Evolutionary conservation across 768 basidiomycete species (phyloP).

Genomic region (Tephrocybe sp.): DNA sequence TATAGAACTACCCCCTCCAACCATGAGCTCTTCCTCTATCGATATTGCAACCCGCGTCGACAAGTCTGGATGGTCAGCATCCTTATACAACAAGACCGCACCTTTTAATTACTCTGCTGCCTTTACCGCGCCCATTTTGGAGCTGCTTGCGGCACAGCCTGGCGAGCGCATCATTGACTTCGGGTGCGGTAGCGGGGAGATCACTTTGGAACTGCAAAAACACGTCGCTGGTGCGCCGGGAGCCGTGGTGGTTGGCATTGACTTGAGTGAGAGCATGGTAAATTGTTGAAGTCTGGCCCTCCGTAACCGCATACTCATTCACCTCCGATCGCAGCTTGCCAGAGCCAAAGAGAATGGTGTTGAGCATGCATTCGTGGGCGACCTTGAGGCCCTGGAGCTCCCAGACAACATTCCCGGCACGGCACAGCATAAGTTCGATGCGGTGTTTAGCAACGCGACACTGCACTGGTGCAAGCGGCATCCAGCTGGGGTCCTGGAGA

Average conservation of each 20-base stretch:
- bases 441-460: constrained; percentile 77
- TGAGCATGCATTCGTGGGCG: constrained; percentile 46
- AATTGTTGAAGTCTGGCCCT: constrained; percentile 16
- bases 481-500: constrained; percentile 63
- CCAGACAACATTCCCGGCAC: constrained; percentile 28
- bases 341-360: constrained; percentile 51
- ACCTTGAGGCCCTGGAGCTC: constrained; percentile 49
- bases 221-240: constrained; percentile 41
- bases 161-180: constrained; percentile 76
- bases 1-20: neutral
- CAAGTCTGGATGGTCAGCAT: constrained; percentile 54
- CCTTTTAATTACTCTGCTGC: constrained; percentile 64
- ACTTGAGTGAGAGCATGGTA: constrained; percentile 75
- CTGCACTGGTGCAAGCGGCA: constrained; percentile 86
- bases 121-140: constrained; percentile 56
- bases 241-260: constrained; percentile 66
- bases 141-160: constrained; percentile 56
- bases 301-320: neutral
- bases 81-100: constrained; percentile 61
- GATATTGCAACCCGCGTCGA: too few species aligned
- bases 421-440: constrained; percentile 61
- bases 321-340: constrained; percentile 44
- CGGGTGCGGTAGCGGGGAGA: constrained; percentile 86
- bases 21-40: constrained; percentile 2
- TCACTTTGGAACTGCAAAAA: constrained; percentile 58